Evolutionary conservation across 805 yeast genomes (phyloP).

Genomic region (Saccharomyces eubayanus): DNA sequence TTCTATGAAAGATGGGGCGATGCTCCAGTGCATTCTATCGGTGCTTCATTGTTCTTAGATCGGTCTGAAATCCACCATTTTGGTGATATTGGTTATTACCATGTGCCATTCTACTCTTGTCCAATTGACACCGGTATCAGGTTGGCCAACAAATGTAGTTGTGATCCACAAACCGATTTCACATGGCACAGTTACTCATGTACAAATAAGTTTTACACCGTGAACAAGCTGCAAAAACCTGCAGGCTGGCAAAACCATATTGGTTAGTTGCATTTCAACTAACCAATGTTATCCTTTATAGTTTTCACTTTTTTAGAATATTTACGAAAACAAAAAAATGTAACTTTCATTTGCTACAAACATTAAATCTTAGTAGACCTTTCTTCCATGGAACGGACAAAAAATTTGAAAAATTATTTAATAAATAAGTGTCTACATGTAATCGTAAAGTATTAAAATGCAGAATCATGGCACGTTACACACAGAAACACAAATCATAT

Average conservation of each 20-base stretch:
- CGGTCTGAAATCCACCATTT: slow-evolving; percentile 69
- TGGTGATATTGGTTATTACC: slow-evolving; percentile 78
- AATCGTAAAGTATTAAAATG: background rate
- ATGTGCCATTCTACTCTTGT: slow-evolving; percentile 73
- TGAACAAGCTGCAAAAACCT: slow-evolving; percentile 51
- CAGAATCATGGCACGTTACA: background rate
- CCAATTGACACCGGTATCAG: slow-evolving; percentile 61
- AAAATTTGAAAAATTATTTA: background rate
- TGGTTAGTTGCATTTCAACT: background rate
- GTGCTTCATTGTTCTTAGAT: slow-evolving; percentile 69
- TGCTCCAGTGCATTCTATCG: slow-evolving; percentile 87
- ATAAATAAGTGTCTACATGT: background rate
- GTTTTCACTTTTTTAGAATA: background rate
- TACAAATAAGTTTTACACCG: slow-evolving; percentile 52
- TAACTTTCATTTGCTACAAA: background rate
- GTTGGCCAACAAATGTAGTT: slow-evolving; percentile 55
- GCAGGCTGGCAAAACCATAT: slow-evolving; percentile 57
- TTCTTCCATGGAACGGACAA: background rate
- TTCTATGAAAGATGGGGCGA: slow-evolving; percentile 94
- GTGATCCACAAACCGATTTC: slow-evolving; percentile 62
- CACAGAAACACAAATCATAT: slow-evolving; percentile 3
- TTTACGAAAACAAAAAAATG: background rate
- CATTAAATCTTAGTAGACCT: background rate
- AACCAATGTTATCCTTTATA: background rate
- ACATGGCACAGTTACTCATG: slow-evolving; percentile 72